Percentiles rank a stretch among this genome's conserved stretches.
phyloP scores from a whole-genome alignment of 164 flowering plant species.

The Cinnamomum micranthum region DNA sequence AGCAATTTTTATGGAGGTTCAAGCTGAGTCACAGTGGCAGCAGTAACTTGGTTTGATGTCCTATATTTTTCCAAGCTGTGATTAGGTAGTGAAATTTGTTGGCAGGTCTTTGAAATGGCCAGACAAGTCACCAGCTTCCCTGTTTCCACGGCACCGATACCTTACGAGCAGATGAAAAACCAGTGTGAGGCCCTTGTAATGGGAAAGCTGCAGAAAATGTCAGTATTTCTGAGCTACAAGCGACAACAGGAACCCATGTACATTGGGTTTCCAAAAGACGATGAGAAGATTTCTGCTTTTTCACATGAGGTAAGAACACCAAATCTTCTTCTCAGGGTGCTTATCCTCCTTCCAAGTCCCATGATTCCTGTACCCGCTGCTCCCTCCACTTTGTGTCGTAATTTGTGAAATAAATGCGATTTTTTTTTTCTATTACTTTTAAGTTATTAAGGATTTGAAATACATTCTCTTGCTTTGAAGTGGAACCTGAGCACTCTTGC shows the following conservation, averaged over 20 bases:
- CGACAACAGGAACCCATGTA: slow-evolving; percentile 39
- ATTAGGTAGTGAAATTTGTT: background rate
- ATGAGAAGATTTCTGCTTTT: slow-evolving; percentile 18
- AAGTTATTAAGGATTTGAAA: background rate
- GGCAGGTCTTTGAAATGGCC: slow-evolving; percentile 82
- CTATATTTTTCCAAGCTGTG: no score
- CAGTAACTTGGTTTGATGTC: no score
- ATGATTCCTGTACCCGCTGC: no score
- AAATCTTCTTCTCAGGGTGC: background rate
- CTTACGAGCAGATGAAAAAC: slow-evolving; percentile 76
- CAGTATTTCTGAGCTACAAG: slow-evolving; percentile 67
- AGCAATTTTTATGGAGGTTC: no score
- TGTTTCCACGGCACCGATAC: slow-evolving; percentile 53
- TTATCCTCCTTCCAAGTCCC: background rate
- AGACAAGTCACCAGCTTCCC: slow-evolving; percentile 70
- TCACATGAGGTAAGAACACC: slow-evolving; percentile 33
- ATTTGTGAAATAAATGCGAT: background rate
- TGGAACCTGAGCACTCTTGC: no score
- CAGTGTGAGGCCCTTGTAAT: slow-evolving; percentile 88
- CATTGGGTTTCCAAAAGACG: slow-evolving; percentile 20
- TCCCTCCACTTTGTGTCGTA: background rate
- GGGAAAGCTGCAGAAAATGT: slow-evolving; percentile 89
- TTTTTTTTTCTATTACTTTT: no score
- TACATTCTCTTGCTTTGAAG: no score
- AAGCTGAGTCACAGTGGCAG: no score